phyloP scores from a whole-genome alignment of 352 stramenopile genomes.

The Lagenidium giganteum region DNA sequence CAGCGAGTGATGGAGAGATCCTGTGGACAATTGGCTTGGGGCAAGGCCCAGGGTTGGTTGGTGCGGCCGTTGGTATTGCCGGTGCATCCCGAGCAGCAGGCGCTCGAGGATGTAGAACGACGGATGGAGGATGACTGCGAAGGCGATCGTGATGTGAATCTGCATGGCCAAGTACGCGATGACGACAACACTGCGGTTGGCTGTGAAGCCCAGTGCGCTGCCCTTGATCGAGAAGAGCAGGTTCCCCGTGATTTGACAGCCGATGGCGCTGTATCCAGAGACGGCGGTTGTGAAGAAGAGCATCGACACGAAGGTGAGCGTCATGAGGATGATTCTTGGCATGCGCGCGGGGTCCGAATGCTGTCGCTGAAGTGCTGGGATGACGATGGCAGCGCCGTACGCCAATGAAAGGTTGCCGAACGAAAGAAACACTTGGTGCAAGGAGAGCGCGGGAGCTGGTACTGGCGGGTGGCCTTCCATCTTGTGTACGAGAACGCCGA shows the following conservation, averaged over 20 bases:
- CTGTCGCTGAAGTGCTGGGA: slow-evolving; percentile 39
- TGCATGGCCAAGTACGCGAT: slow-evolving; percentile 28
- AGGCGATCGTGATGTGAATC: slow-evolving; percentile 28
- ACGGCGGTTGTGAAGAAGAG: slow-evolving; percentile 31
- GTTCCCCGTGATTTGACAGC: slow-evolving; percentile 48
- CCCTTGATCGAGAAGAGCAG: slow-evolving; percentile 44
- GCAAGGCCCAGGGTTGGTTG: no score
- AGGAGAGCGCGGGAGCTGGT: slow-evolving; percentile 25
- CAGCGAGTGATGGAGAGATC: no score
- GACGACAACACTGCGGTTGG: slow-evolving; percentile 8
- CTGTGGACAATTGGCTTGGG: slow-evolving; percentile 3
- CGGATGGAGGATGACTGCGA: slow-evolving; percentile 33
- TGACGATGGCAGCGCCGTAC: slow-evolving; percentile 47
- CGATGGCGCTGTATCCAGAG: slow-evolving; percentile 30
- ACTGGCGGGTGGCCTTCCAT: slow-evolving; percentile 33
- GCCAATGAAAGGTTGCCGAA: slow-evolving; percentile 47
- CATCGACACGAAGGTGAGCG: slow-evolving; percentile 31
- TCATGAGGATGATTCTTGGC: slow-evolving; percentile 36
- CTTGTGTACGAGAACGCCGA: slow-evolving; percentile 27
- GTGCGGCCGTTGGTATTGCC: slow-evolving; percentile 4
- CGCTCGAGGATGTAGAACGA: slow-evolving; percentile 28
- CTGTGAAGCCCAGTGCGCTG: slow-evolving; percentile 13
- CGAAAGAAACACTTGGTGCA: slow-evolving; percentile 27
- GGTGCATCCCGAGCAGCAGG: slow-evolving; percentile 32
- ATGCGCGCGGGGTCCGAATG: slow-evolving; percentile 40